Conservation (phyloP, 2,329 filamentous ascomycete species). For the Alternaria panax region DNA sequence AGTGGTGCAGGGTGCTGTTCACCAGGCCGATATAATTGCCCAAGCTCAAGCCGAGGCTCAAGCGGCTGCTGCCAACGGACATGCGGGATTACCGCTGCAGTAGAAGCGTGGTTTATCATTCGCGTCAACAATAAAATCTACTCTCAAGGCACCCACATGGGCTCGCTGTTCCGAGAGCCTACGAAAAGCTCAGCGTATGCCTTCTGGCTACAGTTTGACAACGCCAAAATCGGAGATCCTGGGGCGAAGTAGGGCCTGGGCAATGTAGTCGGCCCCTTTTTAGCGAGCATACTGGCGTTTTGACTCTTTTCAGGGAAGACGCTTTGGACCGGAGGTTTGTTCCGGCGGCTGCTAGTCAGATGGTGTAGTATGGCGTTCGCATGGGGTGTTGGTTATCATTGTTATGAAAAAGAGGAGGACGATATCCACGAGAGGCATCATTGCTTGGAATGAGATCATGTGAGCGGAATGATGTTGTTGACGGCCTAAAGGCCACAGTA, state of each 20-base stretch:
- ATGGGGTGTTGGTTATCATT: slow-evolving; percentile 15
- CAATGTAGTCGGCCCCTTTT: slow-evolving; percentile 14
- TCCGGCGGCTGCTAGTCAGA: slow-evolving; percentile 15
- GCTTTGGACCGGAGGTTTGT: slow-evolving; percentile 24
- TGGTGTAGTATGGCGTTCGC: slow-evolving; percentile 25
- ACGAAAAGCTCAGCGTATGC: not conserved
- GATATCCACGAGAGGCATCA: slow-evolving; percentile 28
- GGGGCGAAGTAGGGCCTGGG: not conserved
- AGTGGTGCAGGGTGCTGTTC: slow-evolving; percentile 78
- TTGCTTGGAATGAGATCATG: slow-evolving; percentile 25
- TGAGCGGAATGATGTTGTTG: slow-evolving; percentile 9
- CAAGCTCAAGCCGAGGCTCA: slow-evolving; percentile 36
- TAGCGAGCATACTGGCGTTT: slow-evolving; percentile 47
- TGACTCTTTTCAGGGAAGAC: slow-evolving; percentile 23
- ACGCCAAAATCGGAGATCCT: not conserved
- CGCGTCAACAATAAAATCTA: not conserved
- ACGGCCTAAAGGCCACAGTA: slow-evolving; percentile 15
- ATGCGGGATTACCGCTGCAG: slow-evolving; percentile 27
- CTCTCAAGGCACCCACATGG: not conserved
- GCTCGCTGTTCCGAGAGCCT: not conserved
- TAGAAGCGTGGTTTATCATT: slow-evolving; percentile 11
- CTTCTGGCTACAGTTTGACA: not conserved
- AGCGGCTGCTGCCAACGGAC: slow-evolving; percentile 33
- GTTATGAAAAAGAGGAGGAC: slow-evolving; percentile 22
- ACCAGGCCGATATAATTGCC: slow-evolving; percentile 68